Evolutionary conservation across 1,284 basidiomycete species (phyloP).

Genomic region (Ceraceosorus guamensis): DNA sequence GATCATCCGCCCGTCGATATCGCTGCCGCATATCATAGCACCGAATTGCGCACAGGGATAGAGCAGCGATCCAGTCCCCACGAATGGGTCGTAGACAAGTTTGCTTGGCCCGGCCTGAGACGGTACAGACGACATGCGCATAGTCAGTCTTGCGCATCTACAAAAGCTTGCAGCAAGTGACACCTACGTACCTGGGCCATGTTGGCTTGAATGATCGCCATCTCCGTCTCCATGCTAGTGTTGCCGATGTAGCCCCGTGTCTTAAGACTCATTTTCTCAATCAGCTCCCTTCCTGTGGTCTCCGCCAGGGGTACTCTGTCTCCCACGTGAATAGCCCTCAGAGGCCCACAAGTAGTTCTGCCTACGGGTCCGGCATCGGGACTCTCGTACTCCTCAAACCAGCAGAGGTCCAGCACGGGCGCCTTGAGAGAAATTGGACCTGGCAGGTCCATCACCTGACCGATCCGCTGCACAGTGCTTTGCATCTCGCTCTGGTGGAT

Average conservation of each 20-base stretch:
- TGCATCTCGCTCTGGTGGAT: slow-evolving; percentile 10
- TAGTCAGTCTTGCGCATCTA: slow-evolving; percentile 50
- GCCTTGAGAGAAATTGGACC: slow-evolving; percentile 77
- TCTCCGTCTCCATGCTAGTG: slow-evolving; percentile 95
- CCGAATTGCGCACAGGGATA: slow-evolving; percentile 70
- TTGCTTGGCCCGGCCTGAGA: slow-evolving; percentile 66
- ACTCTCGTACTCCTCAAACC: slow-evolving; percentile 77
- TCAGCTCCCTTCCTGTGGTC: slow-evolving; percentile 35
- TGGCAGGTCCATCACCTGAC: slow-evolving; percentile 63
- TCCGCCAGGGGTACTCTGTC: slow-evolving; percentile 17
- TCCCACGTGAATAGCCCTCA: slow-evolving; percentile 12
- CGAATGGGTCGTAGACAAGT: slow-evolving; percentile 90
- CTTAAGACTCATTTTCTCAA: slow-evolving; percentile 63
- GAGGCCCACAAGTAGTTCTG: background rate
- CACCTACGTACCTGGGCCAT: slow-evolving; percentile 60
- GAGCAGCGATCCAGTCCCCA: slow-evolving; percentile 92
- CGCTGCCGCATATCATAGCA: slow-evolving; percentile 77
- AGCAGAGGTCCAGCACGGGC: slow-evolving; percentile 69
- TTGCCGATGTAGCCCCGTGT: slow-evolving; percentile 82
- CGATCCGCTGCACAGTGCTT: background rate
- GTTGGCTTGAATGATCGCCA: slow-evolving; percentile 89
- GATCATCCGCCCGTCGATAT: slow-evolving; percentile 96
- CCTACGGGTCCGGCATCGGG: background rate
- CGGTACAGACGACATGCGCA: slow-evolving; percentile 49
- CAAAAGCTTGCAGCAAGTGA: too few relatives aligned